Base-by-base conservation (phyloP, 2,329 filamentous ascomycete species). In the Fusarium nurragi region DNA sequence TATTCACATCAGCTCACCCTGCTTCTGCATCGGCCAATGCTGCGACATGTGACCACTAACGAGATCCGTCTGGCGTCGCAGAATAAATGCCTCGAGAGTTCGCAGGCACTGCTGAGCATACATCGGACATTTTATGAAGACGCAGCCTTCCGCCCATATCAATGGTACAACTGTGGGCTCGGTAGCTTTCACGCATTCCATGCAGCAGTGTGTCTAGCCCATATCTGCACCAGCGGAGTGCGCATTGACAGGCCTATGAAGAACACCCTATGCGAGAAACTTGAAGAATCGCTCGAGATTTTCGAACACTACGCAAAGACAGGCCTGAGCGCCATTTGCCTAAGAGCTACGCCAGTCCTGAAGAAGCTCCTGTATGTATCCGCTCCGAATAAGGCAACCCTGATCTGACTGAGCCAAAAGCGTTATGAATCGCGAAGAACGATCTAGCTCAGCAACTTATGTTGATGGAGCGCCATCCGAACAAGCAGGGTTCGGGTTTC, bases 111-210 rank as follows among this genome's bases (percentile, higher is more conserved):
- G 19, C 23, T 49, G 14, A 18, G 18, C 8, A 49, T 49, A 40
- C 36, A 49, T 22, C 46, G 11, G 8, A 13, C 46, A 6, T 19
- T 49, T 22, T 46, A 41, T 8, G 43, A 64, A 26, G 32, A 45
- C 16, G n/a, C 32, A 14, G 34, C 6, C 6, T 64, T 56, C 26
- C 30, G 38, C n/a, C 60, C 60, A 1, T 64, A 64, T 16, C 47
- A 49, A 16, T 64, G 60, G 60, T 64, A 64, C 21, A 64, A 61
- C n/a, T 47, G 48, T 4, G 60, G 60, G 5, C 7, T 64, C 9
- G 56, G 60, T 2, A 56, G 51, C 10, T 64, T 64, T 36, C 60
- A 64, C 13, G 60, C 60, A 9, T 64, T 64, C 22, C 60, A 64
- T 11, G 60, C 52, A 4, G 38, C 48, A 7, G 57, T 64, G 3